Evolutionary conservation across 208 protist species (phyloP).

Genomic region (Acanthamoeba triangularis): DNA sequence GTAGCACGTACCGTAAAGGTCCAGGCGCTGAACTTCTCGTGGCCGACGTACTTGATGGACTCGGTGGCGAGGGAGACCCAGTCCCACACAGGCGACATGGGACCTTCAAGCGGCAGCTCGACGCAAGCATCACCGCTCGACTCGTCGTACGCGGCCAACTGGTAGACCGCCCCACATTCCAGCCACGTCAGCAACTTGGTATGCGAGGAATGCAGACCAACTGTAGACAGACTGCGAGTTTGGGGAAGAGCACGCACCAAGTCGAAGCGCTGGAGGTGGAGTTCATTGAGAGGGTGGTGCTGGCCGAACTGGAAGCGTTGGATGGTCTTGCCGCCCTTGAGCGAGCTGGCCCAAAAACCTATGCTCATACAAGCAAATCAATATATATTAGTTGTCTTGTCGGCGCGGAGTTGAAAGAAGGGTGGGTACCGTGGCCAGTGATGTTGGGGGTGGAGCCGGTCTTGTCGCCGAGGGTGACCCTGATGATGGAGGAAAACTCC

Average conservation of each 20-base stretch:
- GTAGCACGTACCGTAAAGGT: neutral
- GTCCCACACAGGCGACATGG: neutral
- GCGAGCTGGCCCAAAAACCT: neutral
- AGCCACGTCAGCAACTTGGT: neutral
- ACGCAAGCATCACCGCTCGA: neutral
- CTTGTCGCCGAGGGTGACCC: neutral
- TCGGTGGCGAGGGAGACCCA: neutral
- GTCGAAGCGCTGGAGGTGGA: conserved; percentile 5
- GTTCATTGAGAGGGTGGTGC: neutral
- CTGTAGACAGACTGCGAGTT: too few relatives aligned
- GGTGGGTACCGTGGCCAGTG: neutral
- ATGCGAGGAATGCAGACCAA: neutral
- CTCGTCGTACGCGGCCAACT: neutral
- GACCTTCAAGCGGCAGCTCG: neutral
- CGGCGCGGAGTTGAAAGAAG: neutral
- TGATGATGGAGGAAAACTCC: neutral
- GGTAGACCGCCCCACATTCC: neutral
- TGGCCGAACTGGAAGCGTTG: neutral
- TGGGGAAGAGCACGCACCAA: neutral
- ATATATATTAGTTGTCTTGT: neutral
- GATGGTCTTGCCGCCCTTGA: neutral
- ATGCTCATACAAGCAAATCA: neutral
- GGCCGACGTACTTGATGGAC: neutral
- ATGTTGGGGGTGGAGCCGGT: neutral
- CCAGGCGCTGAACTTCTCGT: neutral